A percentile compares a stretch with the other conserved stretches of the same genome.
phyloP scores from a whole-genome alignment of 345 rosid species.

The Turnera subulata region DNA sequence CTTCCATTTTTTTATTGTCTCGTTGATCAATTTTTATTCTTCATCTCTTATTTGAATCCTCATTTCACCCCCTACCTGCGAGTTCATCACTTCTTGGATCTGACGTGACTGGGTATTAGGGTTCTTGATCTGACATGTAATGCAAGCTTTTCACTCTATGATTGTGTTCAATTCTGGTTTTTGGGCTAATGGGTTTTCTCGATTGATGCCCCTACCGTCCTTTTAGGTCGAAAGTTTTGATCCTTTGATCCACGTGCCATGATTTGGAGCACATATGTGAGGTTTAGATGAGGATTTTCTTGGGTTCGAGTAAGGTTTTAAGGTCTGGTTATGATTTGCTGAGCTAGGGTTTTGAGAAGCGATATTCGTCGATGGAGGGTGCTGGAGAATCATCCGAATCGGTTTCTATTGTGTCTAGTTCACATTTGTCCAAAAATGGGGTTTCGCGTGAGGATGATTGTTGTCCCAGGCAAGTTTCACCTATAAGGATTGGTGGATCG shows the following conservation, averaged over 20 bases:
- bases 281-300: background rate
- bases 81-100: conserved; percentile 30
- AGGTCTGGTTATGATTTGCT: background rate
- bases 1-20: too few relatives aligned
- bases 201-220: conserved; percentile 13
- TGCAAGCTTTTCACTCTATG: conserved; percentile 2
- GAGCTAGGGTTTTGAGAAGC: conserved; percentile 21
- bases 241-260: conserved; percentile 7
- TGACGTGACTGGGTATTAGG: conserved; percentile 13
- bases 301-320: conserved; percentile 5
- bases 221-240: conserved; percentile 14
- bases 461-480: conserved; percentile 54
- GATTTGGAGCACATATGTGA: conserved; percentile 13
- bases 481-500: conserved; percentile 58
- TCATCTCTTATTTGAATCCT: background rate
- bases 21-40: background rate
- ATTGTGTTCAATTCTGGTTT: conserved; percentile 7
- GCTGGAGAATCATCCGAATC: conserved; percentile 48
- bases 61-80: conserved; percentile 1
- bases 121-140: conserved; percentile 11
- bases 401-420: conserved; percentile 29
- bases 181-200: conserved; percentile 21
- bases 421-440: conserved; percentile 26
- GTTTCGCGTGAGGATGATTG: conserved; percentile 35
- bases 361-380: conserved; percentile 40